Conservation (phyloP, 768 basidiomycete genomes). For the Leccinum subtestaceum region DNA sequence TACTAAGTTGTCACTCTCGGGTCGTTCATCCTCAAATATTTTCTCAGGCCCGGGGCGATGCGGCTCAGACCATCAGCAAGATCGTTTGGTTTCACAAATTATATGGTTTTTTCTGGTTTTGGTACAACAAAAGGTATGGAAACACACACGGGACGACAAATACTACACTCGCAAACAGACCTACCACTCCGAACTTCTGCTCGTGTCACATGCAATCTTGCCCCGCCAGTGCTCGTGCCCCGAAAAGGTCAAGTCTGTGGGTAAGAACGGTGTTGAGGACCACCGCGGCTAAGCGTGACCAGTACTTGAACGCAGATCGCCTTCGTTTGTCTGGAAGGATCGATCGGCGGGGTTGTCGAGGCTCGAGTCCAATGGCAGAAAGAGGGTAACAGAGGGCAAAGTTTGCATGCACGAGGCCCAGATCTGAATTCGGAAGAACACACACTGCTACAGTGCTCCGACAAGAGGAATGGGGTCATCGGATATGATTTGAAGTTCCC, state of each 20-base stretch:
- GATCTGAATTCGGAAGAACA: slow-evolving; percentile 10
- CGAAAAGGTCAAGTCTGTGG: background rate
- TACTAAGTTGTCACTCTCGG: too few species aligned
- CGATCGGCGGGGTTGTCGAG: background rate
- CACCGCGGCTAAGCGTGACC: background rate
- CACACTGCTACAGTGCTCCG: slow-evolving; percentile 1
- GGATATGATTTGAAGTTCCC: slow-evolving; percentile 3
- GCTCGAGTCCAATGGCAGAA: slow-evolving; percentile 1
- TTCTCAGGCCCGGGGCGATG: too few species aligned
- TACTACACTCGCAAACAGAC: slow-evolving; percentile 7
- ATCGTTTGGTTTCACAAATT: background rate
- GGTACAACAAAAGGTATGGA: slow-evolving; percentile 6
- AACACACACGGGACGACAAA: slow-evolving; percentile 5
- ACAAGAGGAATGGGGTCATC: slow-evolving; percentile 4
- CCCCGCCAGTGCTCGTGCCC: background rate
- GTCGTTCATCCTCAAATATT: too few species aligned
- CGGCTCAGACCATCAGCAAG: background rate
- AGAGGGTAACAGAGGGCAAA: background rate
- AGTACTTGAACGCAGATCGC: background rate
- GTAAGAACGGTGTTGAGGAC: background rate
- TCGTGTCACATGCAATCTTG: slow-evolving; percentile 5
- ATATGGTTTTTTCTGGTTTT: slow-evolving; percentile 11
- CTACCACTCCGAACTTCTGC: slow-evolving; percentile 8
- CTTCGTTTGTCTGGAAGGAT: background rate
- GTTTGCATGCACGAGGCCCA: slow-evolving; percentile 12